phyloP scores from a whole-genome alignment of 768 basidiomycete genomes.

The Leccinum barrowsii region DNA sequence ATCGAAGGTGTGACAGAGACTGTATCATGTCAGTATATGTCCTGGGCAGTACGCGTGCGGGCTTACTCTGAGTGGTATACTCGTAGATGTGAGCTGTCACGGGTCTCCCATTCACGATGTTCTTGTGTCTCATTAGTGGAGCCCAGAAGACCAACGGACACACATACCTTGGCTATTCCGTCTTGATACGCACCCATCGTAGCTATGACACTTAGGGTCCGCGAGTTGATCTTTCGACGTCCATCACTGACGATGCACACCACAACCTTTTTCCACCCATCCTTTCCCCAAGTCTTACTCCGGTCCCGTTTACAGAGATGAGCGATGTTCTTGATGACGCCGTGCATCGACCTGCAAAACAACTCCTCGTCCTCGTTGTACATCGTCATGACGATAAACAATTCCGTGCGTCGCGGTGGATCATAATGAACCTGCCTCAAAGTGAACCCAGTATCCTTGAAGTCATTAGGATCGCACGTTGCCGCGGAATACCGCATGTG shows the following conservation, averaged over 20 bases:
- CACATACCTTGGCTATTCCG: slow-evolving; percentile 76
- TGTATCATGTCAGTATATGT: slow-evolving; percentile 28
- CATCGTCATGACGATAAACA: slow-evolving; percentile 99
- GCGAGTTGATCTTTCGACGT: slow-evolving; percentile 76
- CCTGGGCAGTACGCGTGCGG: neutral
- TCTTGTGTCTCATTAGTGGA: slow-evolving; percentile 34
- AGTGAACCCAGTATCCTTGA: slow-evolving; percentile 76
- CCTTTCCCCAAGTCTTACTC: slow-evolving; percentile 94
- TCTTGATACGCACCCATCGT: slow-evolving; percentile 96
- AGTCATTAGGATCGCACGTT: slow-evolving; percentile 95
- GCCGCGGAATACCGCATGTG: slow-evolving; percentile 96
- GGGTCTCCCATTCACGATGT: slow-evolving; percentile 73
- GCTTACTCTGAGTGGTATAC: slow-evolving; percentile 83
- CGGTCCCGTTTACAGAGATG: slow-evolving; percentile 83
- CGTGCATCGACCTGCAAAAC: slow-evolving; percentile 92
- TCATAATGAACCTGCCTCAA: slow-evolving; percentile 90
- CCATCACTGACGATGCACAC: slow-evolving; percentile 91
- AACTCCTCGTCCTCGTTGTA: slow-evolving; percentile 92
- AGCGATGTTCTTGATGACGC: slow-evolving; percentile 90
- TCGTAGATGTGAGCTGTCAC: slow-evolving; percentile 92
- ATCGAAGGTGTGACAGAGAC: slow-evolving; percentile 80
- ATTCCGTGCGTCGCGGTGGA: slow-evolving; percentile 84
- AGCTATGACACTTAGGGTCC: slow-evolving; percentile 83
- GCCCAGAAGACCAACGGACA: neutral
- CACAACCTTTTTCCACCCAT: slow-evolving; percentile 98